phyloP scores from a whole-genome alignment of 1,284 basidiomycete genomes.

The Afroboletus lepidellus region DNA sequence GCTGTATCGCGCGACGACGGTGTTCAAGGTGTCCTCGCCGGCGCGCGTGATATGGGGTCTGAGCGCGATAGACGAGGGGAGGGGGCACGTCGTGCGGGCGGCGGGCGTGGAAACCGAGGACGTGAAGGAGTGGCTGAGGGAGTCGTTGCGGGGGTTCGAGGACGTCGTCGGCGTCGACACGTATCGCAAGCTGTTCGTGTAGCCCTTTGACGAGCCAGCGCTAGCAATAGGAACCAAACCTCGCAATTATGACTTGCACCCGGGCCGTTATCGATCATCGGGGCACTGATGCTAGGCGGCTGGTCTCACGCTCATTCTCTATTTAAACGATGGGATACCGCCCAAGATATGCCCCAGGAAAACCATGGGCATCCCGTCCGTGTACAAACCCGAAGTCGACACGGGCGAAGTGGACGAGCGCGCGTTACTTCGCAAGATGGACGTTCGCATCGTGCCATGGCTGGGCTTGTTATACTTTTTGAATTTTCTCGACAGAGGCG shows the following conservation, averaged over 20 bases:
- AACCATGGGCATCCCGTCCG: not conserved
- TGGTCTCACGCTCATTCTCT: too few relatives aligned
- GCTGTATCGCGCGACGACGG: constrained; percentile 55
- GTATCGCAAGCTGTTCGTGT: constrained; percentile 61
- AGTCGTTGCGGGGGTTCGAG: constrained; percentile 50
- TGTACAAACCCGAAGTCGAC: constrained; percentile 41
- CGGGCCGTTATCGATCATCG: too few relatives aligned
- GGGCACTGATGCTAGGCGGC: too few relatives aligned
- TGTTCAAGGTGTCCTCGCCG: constrained; percentile 57
- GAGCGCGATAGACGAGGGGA: constrained; percentile 46
- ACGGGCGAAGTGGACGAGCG: constrained; percentile 44
- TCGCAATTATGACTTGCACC: too few relatives aligned
- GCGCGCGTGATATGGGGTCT: constrained; percentile 78
- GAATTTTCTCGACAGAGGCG: constrained; percentile 61
- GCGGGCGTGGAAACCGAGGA: constrained; percentile 72
- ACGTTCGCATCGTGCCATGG: constrained; percentile 55
- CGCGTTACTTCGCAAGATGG: constrained; percentile 50
- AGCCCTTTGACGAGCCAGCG: constrained; percentile 8
- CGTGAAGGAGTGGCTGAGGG: constrained; percentile 68
- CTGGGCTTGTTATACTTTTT: constrained; percentile 60
- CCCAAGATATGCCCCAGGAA: too few relatives aligned
- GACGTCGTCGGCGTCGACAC: constrained; percentile 59
- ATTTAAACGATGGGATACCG: too few relatives aligned
- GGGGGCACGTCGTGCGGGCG: constrained; percentile 63
- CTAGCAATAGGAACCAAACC: too few relatives aligned